Conservation (phyloP, 108 stramenopile genomes). For the Parmales sp. region DNA sequence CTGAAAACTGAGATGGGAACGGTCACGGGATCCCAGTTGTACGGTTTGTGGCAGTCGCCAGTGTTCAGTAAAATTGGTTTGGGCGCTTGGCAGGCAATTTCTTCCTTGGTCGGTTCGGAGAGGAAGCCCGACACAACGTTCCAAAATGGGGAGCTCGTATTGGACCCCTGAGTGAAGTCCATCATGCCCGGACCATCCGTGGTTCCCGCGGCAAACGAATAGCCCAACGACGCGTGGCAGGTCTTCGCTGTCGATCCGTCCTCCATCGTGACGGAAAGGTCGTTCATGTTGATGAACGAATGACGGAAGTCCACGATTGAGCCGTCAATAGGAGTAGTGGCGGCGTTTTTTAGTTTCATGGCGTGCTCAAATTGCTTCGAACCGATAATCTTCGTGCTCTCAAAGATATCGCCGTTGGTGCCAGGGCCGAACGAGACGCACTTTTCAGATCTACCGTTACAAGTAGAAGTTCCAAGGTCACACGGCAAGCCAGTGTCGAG, state of each 20-base stretch:
- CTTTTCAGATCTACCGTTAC: conserved; percentile 34
- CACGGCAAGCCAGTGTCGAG: conserved; percentile 43
- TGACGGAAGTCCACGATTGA: conserved; percentile 31
- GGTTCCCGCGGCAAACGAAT: conserved; percentile 51
- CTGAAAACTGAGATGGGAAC: conserved; percentile 39
- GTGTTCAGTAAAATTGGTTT: conserved; percentile 51
- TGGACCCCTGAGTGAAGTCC: conserved; percentile 38
- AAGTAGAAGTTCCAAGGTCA: conserved; percentile 36
- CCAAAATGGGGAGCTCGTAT: conserved; percentile 45
- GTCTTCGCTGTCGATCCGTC: conserved; percentile 26
- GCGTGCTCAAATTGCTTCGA: conserved; percentile 27
- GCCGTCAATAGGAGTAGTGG: conserved; percentile 16
- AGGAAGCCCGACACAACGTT: conserved; percentile 33
- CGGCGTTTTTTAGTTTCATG: conserved; percentile 4
- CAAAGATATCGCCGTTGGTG: conserved; percentile 30
- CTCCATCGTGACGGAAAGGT: conserved; percentile 27
- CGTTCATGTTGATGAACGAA: conserved; percentile 41
- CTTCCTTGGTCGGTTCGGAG: conserved; percentile 30
- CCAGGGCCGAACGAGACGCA: conserved; percentile 44
- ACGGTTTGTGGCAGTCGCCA: conserved; percentile 35
- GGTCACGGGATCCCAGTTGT: conserved; percentile 43
- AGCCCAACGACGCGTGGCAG: conserved; percentile 41
- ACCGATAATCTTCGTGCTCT: conserved; percentile 45
- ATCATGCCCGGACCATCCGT: conserved; percentile 50
- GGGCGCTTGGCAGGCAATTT: conserved; percentile 39